Percentiles rank a stretch among this genome's conserved stretches.
Evolutionary conservation across 345 rosid genomes (phyloP).

Genomic region (Acer saccharum): DNA sequence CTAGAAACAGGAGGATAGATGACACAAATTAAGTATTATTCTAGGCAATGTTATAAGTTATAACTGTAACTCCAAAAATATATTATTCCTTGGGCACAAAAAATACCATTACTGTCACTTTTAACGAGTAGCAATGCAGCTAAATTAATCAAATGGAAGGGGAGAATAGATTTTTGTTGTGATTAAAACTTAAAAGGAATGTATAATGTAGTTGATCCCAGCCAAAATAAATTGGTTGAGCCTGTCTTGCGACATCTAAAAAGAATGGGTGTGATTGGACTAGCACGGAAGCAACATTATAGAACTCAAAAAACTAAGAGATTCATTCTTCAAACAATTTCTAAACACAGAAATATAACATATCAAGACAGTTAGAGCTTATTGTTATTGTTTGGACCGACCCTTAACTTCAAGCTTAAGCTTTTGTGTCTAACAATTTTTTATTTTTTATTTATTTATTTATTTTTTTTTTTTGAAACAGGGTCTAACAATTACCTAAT

Average conservation of each 20-base stretch:
- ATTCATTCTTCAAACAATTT: not conserved
- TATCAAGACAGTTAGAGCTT: not conserved
- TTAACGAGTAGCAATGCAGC: not conserved
- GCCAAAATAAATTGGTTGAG: not conserved
- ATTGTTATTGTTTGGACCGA: not conserved
- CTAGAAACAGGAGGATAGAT: slow-evolving; percentile 5
- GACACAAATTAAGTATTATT: slow-evolving; percentile 4
- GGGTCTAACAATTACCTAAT: not conserved
- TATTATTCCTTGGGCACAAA: slow-evolving; percentile 1
- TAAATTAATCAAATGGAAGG: not conserved
- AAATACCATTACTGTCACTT: not conserved
- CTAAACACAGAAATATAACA: not conserved
- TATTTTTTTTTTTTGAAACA: too few relatives aligned
- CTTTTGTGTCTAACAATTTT: not conserved
- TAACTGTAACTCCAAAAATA: not conserved
- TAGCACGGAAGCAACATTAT: not conserved
- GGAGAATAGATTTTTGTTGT: not conserved
- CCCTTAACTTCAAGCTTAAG: not conserved
- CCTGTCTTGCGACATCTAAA: not conserved
- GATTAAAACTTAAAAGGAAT: not conserved
- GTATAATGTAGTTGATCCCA: not conserved
- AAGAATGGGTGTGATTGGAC: not conserved
- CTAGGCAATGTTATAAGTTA: not conserved
- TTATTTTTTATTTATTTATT: too few relatives aligned
- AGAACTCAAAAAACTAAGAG: not conserved